Evolutionary conservation across 1,284 basidiomycete species (phyloP), one percentile per base, ranked within the genome.

Genomic region (Salmacisia buchloeana): DNA sequence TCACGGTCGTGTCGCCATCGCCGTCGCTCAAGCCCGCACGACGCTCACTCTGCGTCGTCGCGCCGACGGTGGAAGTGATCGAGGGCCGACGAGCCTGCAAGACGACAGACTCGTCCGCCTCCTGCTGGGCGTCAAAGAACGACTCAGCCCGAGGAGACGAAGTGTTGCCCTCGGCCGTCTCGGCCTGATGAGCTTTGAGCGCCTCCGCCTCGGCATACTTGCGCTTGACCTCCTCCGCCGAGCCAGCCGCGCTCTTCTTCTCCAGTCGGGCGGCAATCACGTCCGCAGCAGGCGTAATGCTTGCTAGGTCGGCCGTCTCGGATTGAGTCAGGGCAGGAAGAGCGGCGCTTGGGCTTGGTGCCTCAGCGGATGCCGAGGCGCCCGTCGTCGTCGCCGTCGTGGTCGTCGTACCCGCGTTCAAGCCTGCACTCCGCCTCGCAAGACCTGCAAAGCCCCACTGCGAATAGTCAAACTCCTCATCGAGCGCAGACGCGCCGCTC

Each of bases 371-470:
- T 15, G 35, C 15, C 35, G 35, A 7, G 9, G 35, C 15, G 9
- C 35, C 62, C 68, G 45, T 74, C 68, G 39, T 67, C 71, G 33
- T 67, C 63, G 23, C 69, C 71, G 33, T 67, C 64, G 25, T 65
- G 41, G 18, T 69, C 62, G 0, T 46, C 63, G 27, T 66, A 60
- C 63, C 67, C 63, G 45, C 63, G 62, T 1, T 66, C 63, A 9
- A 65, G 54, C 6, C 67, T 60, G 18, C 69, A 64, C 57, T 59
- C 59, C 59, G 68, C 13, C 65, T 62, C 15, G 74, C 76, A 3
- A 78, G 66, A 31, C 72, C 76, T 25, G 75, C 76, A 61, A 76
- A 78, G 38, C 76, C 76, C 74, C 75, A 77, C 45, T 75, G 69
- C 45, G 60, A 66, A 18, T 63, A 66, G 33, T 75, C 69, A 35